Percentiles rank a stretch among this genome's conserved stretches.
Evolutionary conservation across 257 asterid species (phyloP).

Genomic region (Haberlea rhodopensis): DNA sequence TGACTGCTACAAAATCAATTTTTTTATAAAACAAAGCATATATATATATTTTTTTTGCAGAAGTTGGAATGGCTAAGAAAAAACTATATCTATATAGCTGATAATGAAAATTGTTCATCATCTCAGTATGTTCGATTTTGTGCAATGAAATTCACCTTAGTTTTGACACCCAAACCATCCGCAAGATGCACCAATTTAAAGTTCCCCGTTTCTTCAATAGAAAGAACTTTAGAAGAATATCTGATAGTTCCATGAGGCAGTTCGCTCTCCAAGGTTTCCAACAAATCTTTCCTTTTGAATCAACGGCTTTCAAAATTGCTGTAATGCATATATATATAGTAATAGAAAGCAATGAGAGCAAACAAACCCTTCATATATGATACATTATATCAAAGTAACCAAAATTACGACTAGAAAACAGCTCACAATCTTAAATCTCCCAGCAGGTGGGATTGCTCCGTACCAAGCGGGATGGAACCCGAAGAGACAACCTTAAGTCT

Average conservation of each 20-base stretch:
- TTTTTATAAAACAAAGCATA: too few species aligned
- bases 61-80: too few species aligned
- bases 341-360: too few species aligned
- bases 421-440: constrained; percentile 32
- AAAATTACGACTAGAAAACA: too few species aligned
- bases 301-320: constrained; percentile 51
- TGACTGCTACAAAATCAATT: too few species aligned
- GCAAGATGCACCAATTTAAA: constrained; percentile 66
- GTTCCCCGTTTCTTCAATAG: constrained; percentile 56
- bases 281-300: constrained; percentile 52
- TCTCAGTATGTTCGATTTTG: too few species aligned
- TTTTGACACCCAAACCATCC: constrained; percentile 56
- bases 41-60: too few species aligned
- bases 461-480: constrained; percentile 32
- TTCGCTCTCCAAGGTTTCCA: constrained; percentile 56
- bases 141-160: constrained; percentile 41
- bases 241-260: constrained; percentile 63
- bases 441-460: constrained; percentile 25
- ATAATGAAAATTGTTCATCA: too few species aligned
- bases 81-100: too few species aligned
- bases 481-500: constrained; percentile 34
- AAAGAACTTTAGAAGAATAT: constrained; percentile 67
- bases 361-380: too few species aligned
- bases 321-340: constrained; percentile 38
- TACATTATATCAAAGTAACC: too few species aligned